Base-by-base conservation (phyloP, 1,139 yeast species). In the Debaryomyces sp. region DNA sequence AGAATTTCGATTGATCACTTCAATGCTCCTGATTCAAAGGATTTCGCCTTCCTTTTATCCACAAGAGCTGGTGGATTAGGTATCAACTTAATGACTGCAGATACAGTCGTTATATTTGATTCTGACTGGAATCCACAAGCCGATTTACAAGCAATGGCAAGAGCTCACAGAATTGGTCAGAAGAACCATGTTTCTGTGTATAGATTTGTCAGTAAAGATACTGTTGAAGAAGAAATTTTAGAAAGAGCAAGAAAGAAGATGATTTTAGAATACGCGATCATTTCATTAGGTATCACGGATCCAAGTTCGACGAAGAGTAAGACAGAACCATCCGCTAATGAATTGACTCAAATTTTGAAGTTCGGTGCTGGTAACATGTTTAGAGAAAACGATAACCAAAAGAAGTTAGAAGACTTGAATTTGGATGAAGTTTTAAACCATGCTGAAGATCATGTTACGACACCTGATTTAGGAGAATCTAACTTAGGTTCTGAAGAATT, bases 71-170 rank as follows among this genome's bases (percentile, higher is more conserved):
- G 99, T 74, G 99, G 99, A 46, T 77, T 94, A 54, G 99, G 99
- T 67, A 95, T 94, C 64, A 94, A 94, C 65, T 78, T 95, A 64
- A 94, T 92, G 98, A 94, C 99, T 5, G 99, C 99, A 4, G 99
- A 94, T 63, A 94, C 99, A 4, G 99, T 94, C 32, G 89, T 94
- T 58, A 91, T 94, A 40, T 94, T 94, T 70, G 99, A 94, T 70
- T 89, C 97, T 10, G 99, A 94, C 73, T 94, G 99, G 99, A 94
- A 94, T 63, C 98, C 98, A 1, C 98, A 94, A 69, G 98, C 98
- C 1, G 99, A 92, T 78, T 74, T 92, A 58, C 98, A 94, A 70
- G 99, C 99, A 4, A 95, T 95, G 99, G 99, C 99, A 0, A 85
- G 99, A 71, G 99, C 99, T 3, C 99, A 94, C 71, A 85, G 99